Evolutionary conservation across 305 asterid genomes (phyloP), one percentile per base, ranked within the genome.

Genomic region (Vinca major): DNA sequence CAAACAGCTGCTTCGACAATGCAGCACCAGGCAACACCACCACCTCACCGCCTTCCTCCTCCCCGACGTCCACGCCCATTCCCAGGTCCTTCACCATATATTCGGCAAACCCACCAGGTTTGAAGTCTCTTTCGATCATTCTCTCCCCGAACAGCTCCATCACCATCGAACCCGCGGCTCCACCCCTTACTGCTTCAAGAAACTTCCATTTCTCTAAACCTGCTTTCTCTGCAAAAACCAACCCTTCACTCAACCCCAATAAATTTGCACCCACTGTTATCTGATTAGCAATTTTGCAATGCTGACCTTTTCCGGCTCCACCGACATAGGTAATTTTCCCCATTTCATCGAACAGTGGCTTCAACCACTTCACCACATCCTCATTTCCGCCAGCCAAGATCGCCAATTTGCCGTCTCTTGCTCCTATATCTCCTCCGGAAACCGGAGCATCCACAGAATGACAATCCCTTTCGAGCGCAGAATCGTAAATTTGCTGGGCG

Each of bases 41-140:
- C 69, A 44, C 89, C 7, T 73, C 80, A 36, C 58, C 78, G 2
- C 73, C 82, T 67, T 73, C 86, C 48, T 74, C 87, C 39, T 65
- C 85, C 45, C 60, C 95, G n/a, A 45, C 78, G 78, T 84, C 88
- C 72, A 84, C 78, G 43, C 86, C 97, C 90, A 91, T 82, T 45
- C 97, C 97, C 80, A 91, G 73, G 77, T 91, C 97, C 83, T 91
- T 91, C 77, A 91, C 96, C 93, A 91, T 85, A 65, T 91, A 91
- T 81, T 91, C 95, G 0, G 89, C 86, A 45, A 87, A 89, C 1
- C 86, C 96, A 26, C 97, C 97, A 0, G 96, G 84, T 79, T 78
- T 79, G 57, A 86, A 89, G 65, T 91, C 94, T 77, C 87, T 84
- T 48, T 33, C 80, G 13, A 86, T 79, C 96, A 91, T 91, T 80